Base-by-base conservation (phyloP, 2,329 filamentous ascomycete genomes). In the Neophaeococcomyces aloes region DNA sequence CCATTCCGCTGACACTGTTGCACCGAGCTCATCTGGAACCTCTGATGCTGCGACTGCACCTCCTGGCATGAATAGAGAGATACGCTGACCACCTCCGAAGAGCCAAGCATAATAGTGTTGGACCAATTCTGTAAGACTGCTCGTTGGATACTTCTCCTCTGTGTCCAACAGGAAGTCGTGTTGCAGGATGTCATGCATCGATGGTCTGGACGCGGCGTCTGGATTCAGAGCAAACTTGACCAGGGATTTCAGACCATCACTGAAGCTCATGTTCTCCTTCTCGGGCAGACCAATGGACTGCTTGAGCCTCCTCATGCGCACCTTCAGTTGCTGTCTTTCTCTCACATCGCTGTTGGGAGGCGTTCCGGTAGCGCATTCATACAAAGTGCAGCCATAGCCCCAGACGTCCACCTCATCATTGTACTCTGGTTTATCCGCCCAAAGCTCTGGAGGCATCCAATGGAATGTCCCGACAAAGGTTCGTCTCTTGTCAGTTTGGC, bases 401-500 rank as follows among this genome's bases (percentile, higher is more conserved):
- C 69, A 72, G 3, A 70, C 66, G 54, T 72, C 69, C 32, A 71
- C 65, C 53, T 71, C 68, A 45, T 66, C 69, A 10, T 67, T 65
- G 45, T 70, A 70, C 38, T 65, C 60, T 41, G 67, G 64, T 6
- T 61, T 64, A 43, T 63, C 61, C 15, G 52, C 51, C 48, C 70
- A 70, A 57, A 80, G 66, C 56, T 81, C 78, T 3, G 74, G 75
- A 4, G 78, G 73, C 76, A 81, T 79, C 74, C 76, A 81, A 54
- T 79, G 73, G 2, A 76, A 74, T 3, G 78, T 81, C 18, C 78
- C 78, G 39, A 81, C 75, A 58, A 80, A 78, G 3, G 78, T 81
- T 7, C 72, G 73, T 44, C 78, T 67, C 59, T 81, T 81, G 44
- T 75, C 72, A 44, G 69, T 65, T 45, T 75, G 69, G 3, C 70